Conservation (phyloP, 2,329 filamentous ascomycete genomes). For the Botrytis porri region DNA sequence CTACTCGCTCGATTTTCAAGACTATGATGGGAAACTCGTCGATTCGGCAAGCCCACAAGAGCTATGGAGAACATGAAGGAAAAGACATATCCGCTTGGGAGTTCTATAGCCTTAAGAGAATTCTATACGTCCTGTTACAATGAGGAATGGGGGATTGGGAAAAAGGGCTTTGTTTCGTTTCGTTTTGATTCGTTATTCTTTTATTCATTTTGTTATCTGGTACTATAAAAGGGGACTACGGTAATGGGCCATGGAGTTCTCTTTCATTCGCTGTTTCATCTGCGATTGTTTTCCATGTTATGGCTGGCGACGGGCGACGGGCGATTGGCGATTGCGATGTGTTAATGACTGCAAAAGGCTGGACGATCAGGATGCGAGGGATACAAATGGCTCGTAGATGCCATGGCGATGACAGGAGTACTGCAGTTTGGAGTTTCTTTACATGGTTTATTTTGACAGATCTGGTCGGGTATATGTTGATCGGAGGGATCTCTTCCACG, state of each 20-base stretch:
- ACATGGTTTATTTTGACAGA: neutral
- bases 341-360: conserved; percentile 10
- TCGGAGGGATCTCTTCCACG: neutral
- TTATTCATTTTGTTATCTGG: neutral
- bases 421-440: conserved; percentile 3
- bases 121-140: neutral
- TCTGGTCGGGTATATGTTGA: neutral
- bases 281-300: neutral
- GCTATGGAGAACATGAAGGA: neutral
- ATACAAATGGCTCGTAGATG: conserved; percentile 2
- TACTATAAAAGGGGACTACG: neutral
- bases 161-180: neutral
- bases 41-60: neutral
- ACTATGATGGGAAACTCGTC: neutral
- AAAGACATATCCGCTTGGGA: neutral
- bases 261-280: neutral
- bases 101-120: neutral
- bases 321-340: neutral
- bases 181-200: neutral
- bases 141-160: neutral
- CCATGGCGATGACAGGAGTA: conserved; percentile 11
- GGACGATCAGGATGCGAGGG: conserved; percentile 1
- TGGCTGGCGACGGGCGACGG: neutral
- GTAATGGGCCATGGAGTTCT: neutral
- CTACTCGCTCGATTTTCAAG: neutral